These are phyloP conservation scores for Solanum corneliomulleri DNA, from an alignment of 257 asterid genomes.

Conservation along the genomic window DNA sequence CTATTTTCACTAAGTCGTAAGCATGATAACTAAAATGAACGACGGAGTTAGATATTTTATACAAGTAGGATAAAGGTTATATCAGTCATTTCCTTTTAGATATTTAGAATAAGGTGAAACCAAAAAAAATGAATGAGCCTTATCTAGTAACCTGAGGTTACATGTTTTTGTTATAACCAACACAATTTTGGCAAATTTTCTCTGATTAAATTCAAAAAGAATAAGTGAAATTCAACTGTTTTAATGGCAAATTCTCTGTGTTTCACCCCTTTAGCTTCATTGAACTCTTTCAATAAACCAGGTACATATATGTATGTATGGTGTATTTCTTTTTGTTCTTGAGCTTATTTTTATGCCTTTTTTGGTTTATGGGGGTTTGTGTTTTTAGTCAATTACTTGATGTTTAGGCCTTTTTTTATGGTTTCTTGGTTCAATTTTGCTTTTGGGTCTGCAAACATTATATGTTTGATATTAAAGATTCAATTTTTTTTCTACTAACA, in stretches of 20 bases:
- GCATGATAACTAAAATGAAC: not conserved
- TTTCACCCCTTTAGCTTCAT: conserved; percentile 10
- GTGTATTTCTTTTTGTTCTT: not conserved
- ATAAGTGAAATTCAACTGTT: not conserved
- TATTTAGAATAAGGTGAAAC: not conserved
- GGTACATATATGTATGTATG: conserved; percentile 6
- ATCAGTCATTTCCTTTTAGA: not conserved
- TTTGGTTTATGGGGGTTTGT: not conserved
- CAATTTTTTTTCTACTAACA: not conserved
- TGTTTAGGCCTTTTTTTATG: not conserved
- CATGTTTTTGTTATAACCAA: not conserved
- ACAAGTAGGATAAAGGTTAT: not conserved
- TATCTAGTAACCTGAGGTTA: not conserved
- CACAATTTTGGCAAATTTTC: not conserved
- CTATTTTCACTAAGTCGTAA: not conserved
- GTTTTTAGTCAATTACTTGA: not conserved
- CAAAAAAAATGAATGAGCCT: not conserved
- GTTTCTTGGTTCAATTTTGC: not conserved
- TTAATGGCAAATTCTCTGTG: conserved; percentile 19
- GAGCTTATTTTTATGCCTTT: not conserved
- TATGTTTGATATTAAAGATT: not conserved
- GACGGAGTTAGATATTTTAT: not conserved
- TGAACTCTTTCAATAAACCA: conserved; percentile 18
- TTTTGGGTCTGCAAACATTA: not conserved
- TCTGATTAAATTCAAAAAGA: not conserved